These are phyloP conservation scores for Hypoxylon sp. DNA, from an alignment of 2,329 filamentous ascomycete species.

Conservation along the genomic window DNA sequence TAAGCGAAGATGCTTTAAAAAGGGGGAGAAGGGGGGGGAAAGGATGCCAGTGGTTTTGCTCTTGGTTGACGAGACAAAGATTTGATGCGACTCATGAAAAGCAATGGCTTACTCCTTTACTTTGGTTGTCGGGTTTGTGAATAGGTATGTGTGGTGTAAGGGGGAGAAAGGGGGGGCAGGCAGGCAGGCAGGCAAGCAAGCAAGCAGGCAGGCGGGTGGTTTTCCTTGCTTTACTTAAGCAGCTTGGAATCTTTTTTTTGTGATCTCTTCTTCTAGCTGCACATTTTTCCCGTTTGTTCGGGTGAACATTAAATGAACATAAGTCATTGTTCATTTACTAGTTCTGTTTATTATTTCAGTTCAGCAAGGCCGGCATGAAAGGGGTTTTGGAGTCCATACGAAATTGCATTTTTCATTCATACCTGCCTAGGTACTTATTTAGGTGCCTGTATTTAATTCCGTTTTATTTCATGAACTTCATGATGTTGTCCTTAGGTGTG, in stretches of 20 bases:
- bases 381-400: constrained; percentile 28
- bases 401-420: constrained; percentile 34
- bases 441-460: too few species aligned
- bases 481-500: too few species aligned
- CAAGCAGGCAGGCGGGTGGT: constrained; percentile 3
- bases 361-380: constrained; percentile 17
- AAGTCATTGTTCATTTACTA: constrained; percentile 20
- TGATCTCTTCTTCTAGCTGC: not conserved
- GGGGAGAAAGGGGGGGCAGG: constrained; percentile 27
- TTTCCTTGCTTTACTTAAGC: constrained; percentile 15
- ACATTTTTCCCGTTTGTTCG: constrained; percentile 11
- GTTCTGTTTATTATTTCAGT: too few species aligned
- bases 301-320: constrained; percentile 17
- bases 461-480: too few species aligned
- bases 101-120: not conserved
- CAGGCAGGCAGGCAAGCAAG: constrained; percentile 2
- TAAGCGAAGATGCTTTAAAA: constrained; percentile 21
- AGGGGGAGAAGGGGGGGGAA: not conserved
- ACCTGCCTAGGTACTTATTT: too few species aligned
- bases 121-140: constrained; percentile 8
- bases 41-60: constrained; percentile 16
- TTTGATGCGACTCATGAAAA: constrained; percentile 27
- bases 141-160: constrained; percentile 7
- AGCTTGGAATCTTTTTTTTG: too few species aligned
- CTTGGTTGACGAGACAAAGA: constrained; percentile 30